Conservation (phyloP, 257 asterid genomes). For the Solanum rostratum region DNA sequence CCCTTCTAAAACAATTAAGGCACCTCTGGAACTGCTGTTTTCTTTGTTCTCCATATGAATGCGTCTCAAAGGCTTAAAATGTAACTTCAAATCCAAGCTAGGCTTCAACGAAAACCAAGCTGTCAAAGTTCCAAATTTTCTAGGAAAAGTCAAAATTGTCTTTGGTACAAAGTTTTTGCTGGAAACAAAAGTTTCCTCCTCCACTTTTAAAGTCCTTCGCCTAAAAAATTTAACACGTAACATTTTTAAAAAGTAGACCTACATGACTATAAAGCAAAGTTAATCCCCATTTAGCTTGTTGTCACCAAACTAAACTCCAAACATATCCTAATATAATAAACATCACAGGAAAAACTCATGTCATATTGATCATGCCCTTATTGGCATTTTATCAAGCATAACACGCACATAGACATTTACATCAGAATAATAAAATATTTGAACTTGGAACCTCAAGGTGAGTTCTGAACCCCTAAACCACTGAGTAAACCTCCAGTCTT, state of each 20-base stretch:
- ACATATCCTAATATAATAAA: not conserved
- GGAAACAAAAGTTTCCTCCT: not conserved
- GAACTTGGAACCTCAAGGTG: not conserved
- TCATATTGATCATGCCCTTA: not conserved
- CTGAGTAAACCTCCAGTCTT: not conserved
- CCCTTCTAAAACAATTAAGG: conserved; percentile 89
- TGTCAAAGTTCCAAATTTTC: conserved; percentile 23
- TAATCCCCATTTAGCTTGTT: not conserved
- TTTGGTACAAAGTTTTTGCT: not conserved
- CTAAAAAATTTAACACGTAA: not conserved
- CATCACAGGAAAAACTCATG: not conserved
- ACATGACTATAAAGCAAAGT: not conserved
- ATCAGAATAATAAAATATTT: not conserved
- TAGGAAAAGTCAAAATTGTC: not conserved
- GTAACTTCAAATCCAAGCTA: conserved; percentile 22
- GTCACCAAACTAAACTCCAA: not conserved
- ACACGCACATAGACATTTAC: not conserved
- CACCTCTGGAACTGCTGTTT: conserved; percentile 50
- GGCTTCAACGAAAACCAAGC: conserved; percentile 12
- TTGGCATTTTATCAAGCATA: conserved; percentile 24
- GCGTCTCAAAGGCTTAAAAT: conserved; percentile 31
- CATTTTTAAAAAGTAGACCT: not conserved
- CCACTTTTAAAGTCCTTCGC: not conserved
- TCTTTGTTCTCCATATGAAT: conserved; percentile 55
- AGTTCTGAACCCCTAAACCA: not conserved